phyloP scores from a whole-genome alignment of 306 rosid genomes.

The Crotalaria pallida region DNA sequence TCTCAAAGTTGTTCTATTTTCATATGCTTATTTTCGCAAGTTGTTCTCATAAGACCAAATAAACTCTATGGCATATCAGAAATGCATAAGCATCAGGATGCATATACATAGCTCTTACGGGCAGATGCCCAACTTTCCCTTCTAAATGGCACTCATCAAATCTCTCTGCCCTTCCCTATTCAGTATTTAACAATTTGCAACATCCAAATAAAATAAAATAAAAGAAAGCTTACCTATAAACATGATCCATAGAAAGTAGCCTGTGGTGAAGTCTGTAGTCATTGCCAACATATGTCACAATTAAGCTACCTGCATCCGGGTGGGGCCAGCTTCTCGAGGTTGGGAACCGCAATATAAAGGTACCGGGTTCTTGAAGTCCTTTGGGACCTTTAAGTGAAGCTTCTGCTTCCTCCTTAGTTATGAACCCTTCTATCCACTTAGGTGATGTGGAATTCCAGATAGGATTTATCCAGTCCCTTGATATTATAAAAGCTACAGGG shows the following conservation, averaged over 20 bases:
- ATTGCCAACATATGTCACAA: conserved; percentile 70
- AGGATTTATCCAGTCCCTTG: conserved; percentile 63
- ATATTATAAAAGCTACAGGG: conserved; percentile 75
- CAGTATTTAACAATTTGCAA: not conserved
- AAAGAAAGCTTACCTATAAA: conserved; percentile 46
- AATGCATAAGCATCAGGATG: not conserved
- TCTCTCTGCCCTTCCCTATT: not conserved
- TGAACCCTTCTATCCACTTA: conserved; percentile 94
- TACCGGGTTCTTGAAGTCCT: conserved; percentile 88
- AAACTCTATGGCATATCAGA: not conserved
- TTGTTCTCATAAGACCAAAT: too few species aligned
- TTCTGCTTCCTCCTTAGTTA: conserved; percentile 93
- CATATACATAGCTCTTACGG: not conserved
- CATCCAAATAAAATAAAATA: not conserved
- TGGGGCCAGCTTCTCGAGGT: conserved; percentile 99
- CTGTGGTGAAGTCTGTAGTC: conserved; percentile 68
- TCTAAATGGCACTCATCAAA: not conserved
- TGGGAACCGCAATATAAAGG: conserved; percentile 87
- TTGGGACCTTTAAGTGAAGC: conserved; percentile 75
- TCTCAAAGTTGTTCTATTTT: not conserved
- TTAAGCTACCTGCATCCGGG: conserved; percentile 89
- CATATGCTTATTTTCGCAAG: too few species aligned
- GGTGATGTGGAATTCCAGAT: conserved; percentile 83
- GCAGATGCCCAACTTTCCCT: not conserved
- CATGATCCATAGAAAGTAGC: conserved; percentile 60